Evolutionary conservation across 176 grass and related monocot genomes (phyloP).

Genomic region (Bonia amplexicaulis): DNA sequence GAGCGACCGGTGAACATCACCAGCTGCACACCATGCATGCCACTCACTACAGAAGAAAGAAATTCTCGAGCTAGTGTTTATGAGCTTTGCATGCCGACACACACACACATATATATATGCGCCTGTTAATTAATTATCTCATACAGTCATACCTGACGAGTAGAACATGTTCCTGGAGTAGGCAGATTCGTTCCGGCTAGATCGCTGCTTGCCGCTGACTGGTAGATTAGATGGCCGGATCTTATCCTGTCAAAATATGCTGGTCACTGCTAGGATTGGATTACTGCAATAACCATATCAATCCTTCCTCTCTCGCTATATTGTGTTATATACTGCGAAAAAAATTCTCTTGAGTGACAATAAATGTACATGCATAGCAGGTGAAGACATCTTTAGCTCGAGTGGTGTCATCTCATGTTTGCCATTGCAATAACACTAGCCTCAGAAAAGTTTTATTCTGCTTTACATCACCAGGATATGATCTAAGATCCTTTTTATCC

Average conservation of each 20-base stretch:
- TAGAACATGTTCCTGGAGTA: background rate
- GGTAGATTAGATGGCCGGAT: background rate
- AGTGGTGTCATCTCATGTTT: conserved; percentile 62
- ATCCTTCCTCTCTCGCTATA: background rate
- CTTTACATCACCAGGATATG: conserved; percentile 38
- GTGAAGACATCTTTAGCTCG: conserved; percentile 21
- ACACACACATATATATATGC: too few relatives aligned
- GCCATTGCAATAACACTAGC: conserved; percentile 26
- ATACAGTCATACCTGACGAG: background rate
- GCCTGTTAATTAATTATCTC: background rate
- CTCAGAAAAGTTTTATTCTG: conserved; percentile 34
- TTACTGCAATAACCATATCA: background rate
- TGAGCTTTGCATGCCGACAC: background rate
- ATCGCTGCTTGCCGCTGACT: background rate
- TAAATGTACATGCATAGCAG: background rate
- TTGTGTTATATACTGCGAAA: background rate
- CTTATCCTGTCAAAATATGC: background rate
- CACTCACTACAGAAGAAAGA: background rate
- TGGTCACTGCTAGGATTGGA: background rate
- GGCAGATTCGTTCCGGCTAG: background rate
- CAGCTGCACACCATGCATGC: background rate
- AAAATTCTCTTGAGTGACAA: background rate
- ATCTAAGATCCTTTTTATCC: conserved; percentile 21
- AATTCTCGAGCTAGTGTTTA: background rate
- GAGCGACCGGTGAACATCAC: background rate